Conservation (phyloP, 2,329 filamentous ascomycete genomes). For the Ophiostoma montium region DNA sequence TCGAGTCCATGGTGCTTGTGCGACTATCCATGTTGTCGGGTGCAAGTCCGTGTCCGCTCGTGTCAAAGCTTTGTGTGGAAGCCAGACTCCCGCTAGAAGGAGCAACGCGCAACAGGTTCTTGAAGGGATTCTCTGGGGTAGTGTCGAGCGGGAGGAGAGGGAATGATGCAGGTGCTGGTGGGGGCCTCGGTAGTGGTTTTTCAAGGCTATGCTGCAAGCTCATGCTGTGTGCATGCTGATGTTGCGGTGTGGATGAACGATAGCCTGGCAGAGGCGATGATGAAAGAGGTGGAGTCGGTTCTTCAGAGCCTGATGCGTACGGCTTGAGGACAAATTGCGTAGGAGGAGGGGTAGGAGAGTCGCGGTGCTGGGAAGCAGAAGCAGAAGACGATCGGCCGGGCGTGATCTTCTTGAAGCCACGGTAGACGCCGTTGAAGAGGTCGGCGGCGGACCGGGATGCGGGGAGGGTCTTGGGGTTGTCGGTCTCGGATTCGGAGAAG, state of each 20-base stretch:
- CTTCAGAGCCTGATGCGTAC: constrained; percentile 11
- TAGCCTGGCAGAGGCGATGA: constrained; percentile 17
- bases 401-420: constrained; percentile 34
- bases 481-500: constrained; percentile 31
- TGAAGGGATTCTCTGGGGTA: constrained; percentile 18
- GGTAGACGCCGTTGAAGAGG: constrained; percentile 36
- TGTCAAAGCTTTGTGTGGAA: constrained; percentile 20
- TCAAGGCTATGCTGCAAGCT: constrained; percentile 42
- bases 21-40: constrained; percentile 24
- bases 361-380: constrained; percentile 24
- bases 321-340: constrained; percentile 22
- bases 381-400: constrained; percentile 26
- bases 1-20: constrained; percentile 36
- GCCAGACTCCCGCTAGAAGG: constrained; percentile 17
- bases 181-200: constrained; percentile 42
- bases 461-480: constrained; percentile 25
- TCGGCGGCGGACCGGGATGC: constrained; percentile 28
- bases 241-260: constrained; percentile 13
- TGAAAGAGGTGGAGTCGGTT: constrained; percentile 12
- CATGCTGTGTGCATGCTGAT: constrained; percentile 38
- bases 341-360: constrained; percentile 4
- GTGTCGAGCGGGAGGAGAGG: constrained; percentile 21
- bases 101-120: constrained; percentile 9
- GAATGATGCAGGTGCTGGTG: constrained; percentile 19
- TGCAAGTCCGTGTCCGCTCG: constrained; percentile 11